Evolutionary conservation across 2,329 filamentous ascomycete species (phyloP), one percentile per base, ranked within the genome.

Genomic region (Fusarium multiceps): DNA sequence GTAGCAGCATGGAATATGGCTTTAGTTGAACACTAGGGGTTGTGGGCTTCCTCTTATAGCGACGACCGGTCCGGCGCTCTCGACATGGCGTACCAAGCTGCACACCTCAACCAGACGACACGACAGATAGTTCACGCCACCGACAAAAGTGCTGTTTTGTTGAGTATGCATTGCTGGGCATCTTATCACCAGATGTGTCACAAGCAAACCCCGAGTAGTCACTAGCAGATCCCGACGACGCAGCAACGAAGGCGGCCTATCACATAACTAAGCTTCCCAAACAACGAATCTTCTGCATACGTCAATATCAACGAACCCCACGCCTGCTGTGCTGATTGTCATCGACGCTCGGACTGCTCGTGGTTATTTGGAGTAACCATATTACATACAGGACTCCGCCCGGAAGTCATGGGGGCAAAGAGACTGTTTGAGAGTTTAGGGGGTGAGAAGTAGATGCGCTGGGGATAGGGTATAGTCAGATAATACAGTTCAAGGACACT

Each of bases 11-110:
- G 55, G 65, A 45, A 49, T 40, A 45, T 43, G 61, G 68, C 28
- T 55, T 63, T n/a, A 25, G 59, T 55, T 42, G 20, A 51, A 59
- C 32, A 43, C 40, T 51, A 45, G 49, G 53, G 59, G 55, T 58
- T 48, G 50, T 56, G 56, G 55, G 50, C 42, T 53, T 65, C 55
- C 25, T 51, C 43, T 66, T 55, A 43, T 46, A n/a, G 63, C 54
- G 55, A 48, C 56, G 53, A 49, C 68, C 49, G 59, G 53, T 37
- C 62, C 59, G 63, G 55, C 63, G 49, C 57, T 56, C 25, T 66
- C 37, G 50, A 56, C n/a, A 55, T 45, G 34, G 40, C 40, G 50
- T 46, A 53, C 37, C 30, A 59, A 20, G 63, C 56, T 43, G 47
- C 45, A 55, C 59, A 66, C 46, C 48, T 34, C 45, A 21, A 42